Conservation (phyloP, 768 basidiomycete species). For the Mycena belliarum region DNA sequence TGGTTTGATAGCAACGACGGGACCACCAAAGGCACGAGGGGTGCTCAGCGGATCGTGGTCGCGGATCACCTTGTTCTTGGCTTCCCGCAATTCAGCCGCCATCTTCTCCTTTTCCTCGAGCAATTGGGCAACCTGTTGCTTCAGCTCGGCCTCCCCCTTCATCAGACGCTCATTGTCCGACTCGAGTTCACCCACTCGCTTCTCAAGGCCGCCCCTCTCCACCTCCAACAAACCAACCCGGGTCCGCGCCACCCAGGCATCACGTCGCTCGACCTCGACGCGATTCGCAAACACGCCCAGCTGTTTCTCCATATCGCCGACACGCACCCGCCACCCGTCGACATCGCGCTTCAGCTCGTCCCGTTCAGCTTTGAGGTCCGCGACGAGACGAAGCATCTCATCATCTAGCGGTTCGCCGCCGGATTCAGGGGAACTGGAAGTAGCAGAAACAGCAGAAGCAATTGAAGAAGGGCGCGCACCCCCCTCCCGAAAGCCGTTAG, state of each 20-base stretch:
- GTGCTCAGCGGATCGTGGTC: constrained; percentile 42
- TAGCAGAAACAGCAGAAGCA: constrained; percentile 41
- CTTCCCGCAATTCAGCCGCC: constrained; percentile 51
- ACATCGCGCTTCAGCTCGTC: constrained; percentile 89
- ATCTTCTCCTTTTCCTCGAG: constrained; percentile 43
- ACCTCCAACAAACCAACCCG: constrained; percentile 63
- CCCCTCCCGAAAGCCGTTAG: constrained; percentile 30
- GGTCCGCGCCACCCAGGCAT: constrained; percentile 84
- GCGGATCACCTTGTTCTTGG: constrained; percentile 42
- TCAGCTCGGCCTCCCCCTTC: constrained; percentile 40
- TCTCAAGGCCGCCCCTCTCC: constrained; percentile 62
- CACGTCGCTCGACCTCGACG: constrained; percentile 76
- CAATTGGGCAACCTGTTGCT: constrained; percentile 29
- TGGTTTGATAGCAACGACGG: constrained; percentile 22
- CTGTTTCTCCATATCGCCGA: constrained; percentile 75
- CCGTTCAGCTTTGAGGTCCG: constrained; percentile 83
- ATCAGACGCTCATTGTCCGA: constrained; percentile 30
- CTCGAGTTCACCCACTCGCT: constrained; percentile 37
- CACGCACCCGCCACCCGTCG: constrained; percentile 81
- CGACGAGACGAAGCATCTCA: constrained; percentile 74
- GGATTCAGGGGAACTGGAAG: constrained; percentile 32
- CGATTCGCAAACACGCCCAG: constrained; percentile 62
- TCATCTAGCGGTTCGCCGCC: constrained; percentile 66
- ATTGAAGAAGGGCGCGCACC: constrained; percentile 54
- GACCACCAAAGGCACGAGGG: constrained; percentile 35